Evolutionary conservation across 1,284 basidiomycete genomes (phyloP).

Genomic region (Cystobasidium pallidum): DNA sequence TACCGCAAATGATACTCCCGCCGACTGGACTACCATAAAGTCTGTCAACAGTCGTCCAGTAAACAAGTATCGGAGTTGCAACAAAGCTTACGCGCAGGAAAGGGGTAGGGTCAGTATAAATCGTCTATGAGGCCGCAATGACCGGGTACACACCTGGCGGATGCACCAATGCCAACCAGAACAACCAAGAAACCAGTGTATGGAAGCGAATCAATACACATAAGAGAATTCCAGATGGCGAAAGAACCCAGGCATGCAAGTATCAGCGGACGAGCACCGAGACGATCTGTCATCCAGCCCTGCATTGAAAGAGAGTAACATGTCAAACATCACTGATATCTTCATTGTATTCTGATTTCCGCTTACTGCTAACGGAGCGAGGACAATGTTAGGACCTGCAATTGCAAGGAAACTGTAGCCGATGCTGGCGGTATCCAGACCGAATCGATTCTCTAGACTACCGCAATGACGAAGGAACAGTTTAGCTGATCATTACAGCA

Average conservation of each 20-base stretch:
- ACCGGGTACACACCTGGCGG: slow-evolving; percentile 4
- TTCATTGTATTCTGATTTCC: background rate
- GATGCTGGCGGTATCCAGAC: background rate
- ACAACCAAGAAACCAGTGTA: slow-evolving; percentile 26
- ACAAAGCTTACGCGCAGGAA: slow-evolving; percentile 6
- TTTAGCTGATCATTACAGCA: background rate
- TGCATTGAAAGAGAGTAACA: background rate
- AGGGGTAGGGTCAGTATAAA: background rate
- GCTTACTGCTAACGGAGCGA: slow-evolving; percentile 18
- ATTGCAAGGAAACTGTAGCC: slow-evolving; percentile 28
- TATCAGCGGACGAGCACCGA: slow-evolving; percentile 18
- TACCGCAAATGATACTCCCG: slow-evolving; percentile 5
- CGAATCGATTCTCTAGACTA: slow-evolving; percentile 19
- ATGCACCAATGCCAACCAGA: slow-evolving; percentile 18
- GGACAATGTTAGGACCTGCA: slow-evolving; percentile 17
- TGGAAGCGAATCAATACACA: slow-evolving; percentile 29
- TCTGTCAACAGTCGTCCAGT: slow-evolving; percentile 18
- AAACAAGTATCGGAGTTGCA: slow-evolving; percentile 14
- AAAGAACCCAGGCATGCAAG: slow-evolving; percentile 19
- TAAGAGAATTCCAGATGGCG: slow-evolving; percentile 9
- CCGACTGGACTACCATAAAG: slow-evolving; percentile 17
- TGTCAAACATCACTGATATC: background rate
- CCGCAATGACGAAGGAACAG: too few relatives aligned
- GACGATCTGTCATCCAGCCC: slow-evolving; percentile 36
- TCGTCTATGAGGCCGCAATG: too few relatives aligned